Evolutionary conservation across 208 protist species (phyloP).

Genomic region (Crithidia thermophila): DNA sequence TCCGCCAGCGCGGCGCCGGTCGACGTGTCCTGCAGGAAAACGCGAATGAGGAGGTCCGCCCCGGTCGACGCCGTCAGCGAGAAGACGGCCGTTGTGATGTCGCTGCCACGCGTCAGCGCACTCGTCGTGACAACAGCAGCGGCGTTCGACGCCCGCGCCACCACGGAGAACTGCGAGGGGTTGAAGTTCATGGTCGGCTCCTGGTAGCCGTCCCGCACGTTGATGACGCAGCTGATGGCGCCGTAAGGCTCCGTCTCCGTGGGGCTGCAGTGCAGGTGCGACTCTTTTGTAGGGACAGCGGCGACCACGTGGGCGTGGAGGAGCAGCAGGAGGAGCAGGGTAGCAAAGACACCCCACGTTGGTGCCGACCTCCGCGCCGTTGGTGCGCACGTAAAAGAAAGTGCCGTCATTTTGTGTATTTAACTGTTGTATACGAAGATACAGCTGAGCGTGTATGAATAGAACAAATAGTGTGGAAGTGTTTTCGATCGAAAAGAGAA

Average conservation of each 20-base stretch:
- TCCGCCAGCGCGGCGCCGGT: not conserved
- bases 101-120: constrained; percentile 27
- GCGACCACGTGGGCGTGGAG: constrained; percentile 1
- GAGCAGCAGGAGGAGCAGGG: constrained; percentile 4
- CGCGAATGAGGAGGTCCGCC: constrained; percentile 35
- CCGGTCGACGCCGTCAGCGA: constrained; percentile 31
- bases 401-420: not conserved
- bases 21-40: constrained; percentile 21
- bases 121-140: constrained; percentile 30
- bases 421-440: not conserved
- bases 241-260: constrained; percentile 32
- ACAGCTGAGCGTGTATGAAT: not conserved
- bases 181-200: constrained; percentile 45
- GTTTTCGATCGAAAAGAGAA: not conserved
- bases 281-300: constrained; percentile 34
- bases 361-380: not conserved
- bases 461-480: not conserved
- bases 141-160: constrained; percentile 21
- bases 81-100: constrained; percentile 47
- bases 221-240: constrained; percentile 39
- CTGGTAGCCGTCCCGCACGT: constrained; percentile 37
- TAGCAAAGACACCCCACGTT: not conserved
- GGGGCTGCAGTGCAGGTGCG: constrained; percentile 37
- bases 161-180: constrained; percentile 32
- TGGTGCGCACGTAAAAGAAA: not conserved